A percentile compares a stretch with the other conserved stretches of the same genome.
phyloP scores from a whole-genome alignment of 83 land plant species.

The Diphasiastrum complanatum region DNA sequence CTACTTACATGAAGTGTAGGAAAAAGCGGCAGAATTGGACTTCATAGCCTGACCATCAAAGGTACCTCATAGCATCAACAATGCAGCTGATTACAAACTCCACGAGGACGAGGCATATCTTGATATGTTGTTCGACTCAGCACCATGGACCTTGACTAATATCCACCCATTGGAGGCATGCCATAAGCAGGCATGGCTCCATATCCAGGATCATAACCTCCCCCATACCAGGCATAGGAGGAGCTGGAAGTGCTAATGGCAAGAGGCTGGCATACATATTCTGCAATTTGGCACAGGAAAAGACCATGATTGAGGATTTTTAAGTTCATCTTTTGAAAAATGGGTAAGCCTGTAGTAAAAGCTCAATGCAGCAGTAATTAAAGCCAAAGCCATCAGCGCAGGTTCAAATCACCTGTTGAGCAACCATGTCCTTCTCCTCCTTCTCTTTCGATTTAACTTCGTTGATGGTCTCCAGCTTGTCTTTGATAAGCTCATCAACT shows the following conservation, averaged over 20 bases:
- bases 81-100: too few relatives aligned
- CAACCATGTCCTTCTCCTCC: slow-evolving; percentile 7
- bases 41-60: too few relatives aligned
- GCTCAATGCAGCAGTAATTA: background rate
- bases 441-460: background rate
- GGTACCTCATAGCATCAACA: too few relatives aligned
- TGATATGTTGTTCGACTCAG: too few relatives aligned
- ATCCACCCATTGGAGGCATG: slow-evolving; percentile 11
- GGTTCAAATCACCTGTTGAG: slow-evolving; percentile 7
- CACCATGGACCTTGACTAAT: too few relatives aligned
- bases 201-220: background rate
- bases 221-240: slow-evolving; percentile 9
- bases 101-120: too few relatives aligned
- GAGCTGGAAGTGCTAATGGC: slow-evolving; percentile 6
- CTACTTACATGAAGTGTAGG: too few relatives aligned
- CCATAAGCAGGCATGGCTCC: slow-evolving; percentile 8
- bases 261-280: slow-evolving; percentile 2
- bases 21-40: too few relatives aligned
- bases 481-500: slow-evolving; percentile 6
- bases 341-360: background rate
- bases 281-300: too few relatives aligned
- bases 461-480: background rate
- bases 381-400: background rate
- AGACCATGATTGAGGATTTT: too few relatives aligned
- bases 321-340: too few relatives aligned